These are phyloP conservation scores for Saprolegnia diclina DNA, from an alignment of 352 stramenopile species.

Conservation along the genomic window DNA sequence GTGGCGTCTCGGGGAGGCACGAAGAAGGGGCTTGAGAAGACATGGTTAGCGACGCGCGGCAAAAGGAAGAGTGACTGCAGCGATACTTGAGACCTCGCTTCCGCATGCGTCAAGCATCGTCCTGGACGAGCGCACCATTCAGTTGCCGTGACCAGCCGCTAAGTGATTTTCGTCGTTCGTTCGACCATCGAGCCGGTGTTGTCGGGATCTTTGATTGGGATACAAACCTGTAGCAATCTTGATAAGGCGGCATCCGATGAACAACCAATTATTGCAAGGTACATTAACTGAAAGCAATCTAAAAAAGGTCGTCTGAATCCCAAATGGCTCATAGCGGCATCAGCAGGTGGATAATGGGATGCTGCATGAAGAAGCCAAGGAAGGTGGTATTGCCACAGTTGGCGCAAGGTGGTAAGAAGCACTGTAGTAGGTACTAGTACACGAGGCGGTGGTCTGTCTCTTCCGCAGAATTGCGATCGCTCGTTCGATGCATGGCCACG, in stretches of 20 bases:
- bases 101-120: not conserved
- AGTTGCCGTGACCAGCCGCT: not conserved
- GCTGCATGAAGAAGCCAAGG: too few relatives aligned
- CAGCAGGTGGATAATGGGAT: too few relatives aligned
- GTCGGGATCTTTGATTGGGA: not conserved
- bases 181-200: not conserved
- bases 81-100: not conserved
- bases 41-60: not conserved
- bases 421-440: too few relatives aligned
- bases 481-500: too few relatives aligned
- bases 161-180: not conserved
- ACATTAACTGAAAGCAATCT: not conserved
- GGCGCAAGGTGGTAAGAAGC: too few relatives aligned
- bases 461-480: too few relatives aligned
- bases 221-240: not conserved
- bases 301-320: too few relatives aligned
- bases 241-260: not conserved
- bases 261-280: not conserved
- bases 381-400: too few relatives aligned
- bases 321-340: too few relatives aligned
- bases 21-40: not conserved
- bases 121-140: not conserved
- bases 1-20: not conserved
- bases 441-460: too few relatives aligned
- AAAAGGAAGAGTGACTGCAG: not conserved